Evolutionary conservation across 2,329 filamentous ascomycete genomes (phyloP).

Genomic region (Colletotrichum spinosum): DNA sequence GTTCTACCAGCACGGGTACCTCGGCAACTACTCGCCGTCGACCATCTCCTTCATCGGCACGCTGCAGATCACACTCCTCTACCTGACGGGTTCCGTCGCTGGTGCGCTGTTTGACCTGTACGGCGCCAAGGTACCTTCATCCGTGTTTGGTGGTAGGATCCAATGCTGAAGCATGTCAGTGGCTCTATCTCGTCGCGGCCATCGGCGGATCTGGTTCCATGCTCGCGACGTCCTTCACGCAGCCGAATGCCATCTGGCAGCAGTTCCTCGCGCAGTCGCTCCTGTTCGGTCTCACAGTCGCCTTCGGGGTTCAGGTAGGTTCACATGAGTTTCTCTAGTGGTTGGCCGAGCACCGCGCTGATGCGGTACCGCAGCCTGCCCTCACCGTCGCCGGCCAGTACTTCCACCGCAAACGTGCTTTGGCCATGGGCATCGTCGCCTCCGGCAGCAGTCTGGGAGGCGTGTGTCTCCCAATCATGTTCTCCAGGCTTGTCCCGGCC

Average conservation of each 20-base stretch:
- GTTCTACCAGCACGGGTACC: constrained; percentile 53
- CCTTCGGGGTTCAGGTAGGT: constrained; percentile 25
- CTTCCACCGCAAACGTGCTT: constrained; percentile 57
- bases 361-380: constrained; percentile 9
- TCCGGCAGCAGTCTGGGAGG: constrained; percentile 67
- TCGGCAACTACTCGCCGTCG: constrained; percentile 47
- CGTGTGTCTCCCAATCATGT: constrained; percentile 70
- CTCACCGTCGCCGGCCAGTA: constrained; percentile 46
- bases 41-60: constrained; percentile 59
- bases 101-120: constrained; percentile 54
- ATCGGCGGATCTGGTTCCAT: constrained; percentile 27
- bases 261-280: constrained; percentile 52
- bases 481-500: constrained; percentile 62
- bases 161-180: neutral
- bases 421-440: constrained; percentile 64
- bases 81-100: constrained; percentile 52
- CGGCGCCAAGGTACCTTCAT: constrained; percentile 18
- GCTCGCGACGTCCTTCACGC: constrained; percentile 31
- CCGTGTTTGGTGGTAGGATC: too few relatives aligned
- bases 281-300: constrained; percentile 33
- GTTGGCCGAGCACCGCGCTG: neutral
- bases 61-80: constrained; percentile 53
- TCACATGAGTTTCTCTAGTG: too few relatives aligned
- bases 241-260: constrained; percentile 47
- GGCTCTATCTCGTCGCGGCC: constrained; percentile 30